Percentiles rank a stretch among this genome's conserved stretches.
Conservation (phyloP, 352 stramenopile species). For the Pythium rhizo-oryzae region DNA sequence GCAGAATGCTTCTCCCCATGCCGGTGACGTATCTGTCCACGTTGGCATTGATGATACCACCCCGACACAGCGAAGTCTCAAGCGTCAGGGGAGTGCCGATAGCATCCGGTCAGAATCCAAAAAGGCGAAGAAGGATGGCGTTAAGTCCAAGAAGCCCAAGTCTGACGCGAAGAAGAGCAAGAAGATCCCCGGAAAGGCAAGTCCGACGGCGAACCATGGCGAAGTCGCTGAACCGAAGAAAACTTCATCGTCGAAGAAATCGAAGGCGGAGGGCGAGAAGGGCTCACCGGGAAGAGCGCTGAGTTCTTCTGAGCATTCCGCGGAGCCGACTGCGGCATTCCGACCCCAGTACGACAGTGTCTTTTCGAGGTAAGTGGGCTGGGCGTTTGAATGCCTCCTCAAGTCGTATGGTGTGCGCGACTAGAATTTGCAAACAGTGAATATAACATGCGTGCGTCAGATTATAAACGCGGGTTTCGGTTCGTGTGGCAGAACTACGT, state of each 20-base stretch:
- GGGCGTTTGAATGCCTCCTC: neutral
- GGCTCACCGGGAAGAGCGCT: conserved; percentile 11
- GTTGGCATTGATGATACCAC: conserved; percentile 2
- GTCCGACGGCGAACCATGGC: conserved; percentile 4
- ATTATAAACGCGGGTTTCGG: neutral
- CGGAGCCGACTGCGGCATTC: conserved; percentile 27
- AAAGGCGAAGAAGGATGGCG: conserved; percentile 44
- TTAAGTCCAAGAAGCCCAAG: conserved; percentile 41
- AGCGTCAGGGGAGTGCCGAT: conserved; percentile 22
- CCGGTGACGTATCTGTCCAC: neutral
- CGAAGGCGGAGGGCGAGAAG: conserved; percentile 18
- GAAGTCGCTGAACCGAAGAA: conserved; percentile 14
- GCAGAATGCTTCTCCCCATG: conserved; percentile 19
- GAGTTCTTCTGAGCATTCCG: neutral
- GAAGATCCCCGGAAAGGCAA: conserved; percentile 35
- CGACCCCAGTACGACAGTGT: conserved; percentile 70
- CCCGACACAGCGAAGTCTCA: conserved; percentile 10
- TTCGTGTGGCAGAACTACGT: no score
- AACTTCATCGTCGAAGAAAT: conserved; percentile 14
- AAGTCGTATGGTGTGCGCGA: neutral
- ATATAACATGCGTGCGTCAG: conserved; percentile 13
- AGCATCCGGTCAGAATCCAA: conserved; percentile 36
- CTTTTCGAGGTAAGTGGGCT: conserved; percentile 47
- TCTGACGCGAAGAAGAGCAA: conserved; percentile 40
- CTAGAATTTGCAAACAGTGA: neutral